Evolutionary conservation across 257 asterid genomes (phyloP), one percentile per base, ranked within the genome.

Genomic region (Jacaranda mimosifolia): DNA sequence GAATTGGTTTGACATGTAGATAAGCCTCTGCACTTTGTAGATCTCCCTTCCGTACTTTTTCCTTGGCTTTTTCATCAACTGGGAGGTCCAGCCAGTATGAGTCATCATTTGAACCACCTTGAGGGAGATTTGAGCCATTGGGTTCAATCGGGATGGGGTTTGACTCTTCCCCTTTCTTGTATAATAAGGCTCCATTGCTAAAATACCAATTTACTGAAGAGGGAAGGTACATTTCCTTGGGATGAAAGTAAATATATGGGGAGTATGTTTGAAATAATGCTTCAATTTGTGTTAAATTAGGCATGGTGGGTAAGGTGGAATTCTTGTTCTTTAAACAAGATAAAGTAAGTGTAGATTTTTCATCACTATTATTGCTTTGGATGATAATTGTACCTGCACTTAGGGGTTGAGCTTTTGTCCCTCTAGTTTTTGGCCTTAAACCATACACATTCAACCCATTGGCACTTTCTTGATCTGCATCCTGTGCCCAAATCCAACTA

Each of bases 131-230:
- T 15, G 91, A 66, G 45, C 98, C 99, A 35, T 85, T 49, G 3
- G 82, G 76, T 64, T 85, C 82, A 18, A 95, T 76, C 0, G 79
- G 18, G 3, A 59, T 52, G 11, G 97, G 98, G n/a, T 81, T 87
- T 13, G 92, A 83, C 60, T 93, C 92, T 1, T 87, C 81, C 8
- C 91, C 96, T 45, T 76, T 84, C 18, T 78, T 81, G 67, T 93
- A 90, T 51, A 93, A 62, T 35, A 84, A 49, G 3, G 88, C 89
- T 32, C 97, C 97, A 35, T 84, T 90, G 64, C 68, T 68, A 21
- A 93, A 95, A 78, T 74, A 91, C 99, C 99, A 93, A 38, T 93
- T 89, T 6, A 93, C 94, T 0, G 98, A 91, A 7, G 92, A 80
- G 4, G 99, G 97, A 5, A 88, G 80, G 86, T 89, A 87, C 9